These are phyloP conservation scores for Scheffersomyces ergatensis DNA, from an alignment of 805 yeast species.

Conservation along the genomic window DNA sequence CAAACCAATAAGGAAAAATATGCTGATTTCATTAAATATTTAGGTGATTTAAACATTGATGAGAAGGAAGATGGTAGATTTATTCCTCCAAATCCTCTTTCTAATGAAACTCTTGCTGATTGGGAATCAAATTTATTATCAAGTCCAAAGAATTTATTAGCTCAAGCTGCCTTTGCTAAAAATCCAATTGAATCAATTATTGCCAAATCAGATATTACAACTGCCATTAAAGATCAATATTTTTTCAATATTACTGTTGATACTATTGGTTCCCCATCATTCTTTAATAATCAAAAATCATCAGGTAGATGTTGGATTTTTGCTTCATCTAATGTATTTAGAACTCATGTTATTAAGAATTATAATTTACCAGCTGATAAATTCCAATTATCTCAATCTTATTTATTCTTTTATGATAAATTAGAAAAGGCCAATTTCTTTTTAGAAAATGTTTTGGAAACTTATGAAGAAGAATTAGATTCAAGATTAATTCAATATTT, in stretches of 20 bases:
- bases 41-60: constrained; percentile 1
- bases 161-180: constrained; percentile 53
- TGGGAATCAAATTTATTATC: constrained; percentile 48
- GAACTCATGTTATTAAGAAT: constrained; percentile 59
- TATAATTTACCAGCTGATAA: constrained; percentile 51
- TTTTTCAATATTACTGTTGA: constrained; percentile 37
- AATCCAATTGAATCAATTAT: constrained; percentile 44
- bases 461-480: constrained; percentile 62
- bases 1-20: neutral
- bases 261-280: constrained; percentile 33
- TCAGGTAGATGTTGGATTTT: constrained; percentile 90
- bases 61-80: neutral
- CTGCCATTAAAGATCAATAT: constrained; percentile 23
- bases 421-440: constrained; percentile 81
- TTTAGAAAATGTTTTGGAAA: constrained; percentile 71
- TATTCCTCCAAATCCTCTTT: constrained; percentile 20
- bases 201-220: constrained; percentile 24
- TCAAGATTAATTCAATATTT: constrained; percentile 69
- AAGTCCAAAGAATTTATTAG: constrained; percentile 50
- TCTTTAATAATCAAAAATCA: constrained; percentile 56
- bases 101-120: constrained; percentile 23
- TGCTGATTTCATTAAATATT: neutral
- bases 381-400: constrained; percentile 76
- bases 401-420: constrained; percentile 81
- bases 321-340: constrained; percentile 74